Evolutionary conservation across 352 stramenopile species (phyloP).

Genomic region (Phytopythium montanum): DNA sequence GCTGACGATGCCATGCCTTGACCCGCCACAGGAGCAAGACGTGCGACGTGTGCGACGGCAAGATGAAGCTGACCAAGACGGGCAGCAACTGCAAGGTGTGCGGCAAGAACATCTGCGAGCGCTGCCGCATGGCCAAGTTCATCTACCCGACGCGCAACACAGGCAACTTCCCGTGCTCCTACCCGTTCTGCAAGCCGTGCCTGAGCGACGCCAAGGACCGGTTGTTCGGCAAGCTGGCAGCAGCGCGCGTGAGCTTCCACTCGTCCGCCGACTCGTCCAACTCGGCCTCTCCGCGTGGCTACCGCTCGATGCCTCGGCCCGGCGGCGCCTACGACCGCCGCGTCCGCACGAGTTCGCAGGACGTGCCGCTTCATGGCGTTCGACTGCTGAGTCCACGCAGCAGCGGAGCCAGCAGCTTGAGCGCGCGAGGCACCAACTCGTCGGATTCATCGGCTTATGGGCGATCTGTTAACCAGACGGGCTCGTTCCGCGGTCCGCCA

Average conservation of each 20-base stretch:
- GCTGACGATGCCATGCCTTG: neutral
- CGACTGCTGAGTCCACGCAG: constrained; percentile 15
- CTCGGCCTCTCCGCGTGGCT: constrained; percentile 19
- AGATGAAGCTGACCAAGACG: constrained; percentile 44
- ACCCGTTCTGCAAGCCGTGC: constrained; percentile 57
- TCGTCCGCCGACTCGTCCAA: constrained; percentile 30
- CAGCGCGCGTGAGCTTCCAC: constrained; percentile 32
- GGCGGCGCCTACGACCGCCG: constrained; percentile 7
- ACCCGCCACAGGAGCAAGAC: constrained; percentile 27
- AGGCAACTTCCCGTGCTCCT: constrained; percentile 47
- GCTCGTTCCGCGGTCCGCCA: constrained; percentile 2
- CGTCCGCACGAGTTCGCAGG: constrained; percentile 1
- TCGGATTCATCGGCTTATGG: constrained; percentile 18
- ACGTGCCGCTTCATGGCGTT: constrained; percentile 9
- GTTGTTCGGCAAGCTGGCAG: constrained; percentile 24
- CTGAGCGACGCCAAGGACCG: constrained; percentile 44
- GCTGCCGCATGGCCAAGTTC: constrained; percentile 51
- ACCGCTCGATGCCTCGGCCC: constrained; percentile 10
- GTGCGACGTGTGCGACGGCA: constrained; percentile 61
- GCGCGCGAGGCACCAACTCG: constrained; percentile 15
- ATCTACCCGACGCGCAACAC: constrained; percentile 50
- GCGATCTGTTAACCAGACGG: constrained; percentile 8
- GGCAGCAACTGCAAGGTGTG: constrained; percentile 65
- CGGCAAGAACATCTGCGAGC: constrained; percentile 66
- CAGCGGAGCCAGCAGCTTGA: constrained; percentile 22